Conservation (phyloP, 2,329 filamentous ascomycete genomes). For the Decorospora gaudefroyi region DNA sequence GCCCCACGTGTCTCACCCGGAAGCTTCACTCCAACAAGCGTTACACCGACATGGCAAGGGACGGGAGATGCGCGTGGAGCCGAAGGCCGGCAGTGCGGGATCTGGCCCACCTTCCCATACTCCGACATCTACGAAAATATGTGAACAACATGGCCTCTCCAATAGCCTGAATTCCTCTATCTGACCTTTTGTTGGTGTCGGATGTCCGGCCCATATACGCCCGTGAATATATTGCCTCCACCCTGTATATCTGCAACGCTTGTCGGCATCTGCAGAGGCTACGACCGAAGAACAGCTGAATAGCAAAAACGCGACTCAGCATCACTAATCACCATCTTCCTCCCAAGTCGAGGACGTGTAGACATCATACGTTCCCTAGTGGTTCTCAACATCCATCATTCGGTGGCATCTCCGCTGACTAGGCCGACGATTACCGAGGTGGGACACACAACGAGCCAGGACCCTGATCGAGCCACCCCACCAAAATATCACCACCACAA, state of each 20-base stretch:
- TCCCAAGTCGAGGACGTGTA: too few relatives aligned
- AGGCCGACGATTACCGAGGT: too few relatives aligned
- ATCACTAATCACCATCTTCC: too few relatives aligned
- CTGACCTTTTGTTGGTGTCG: neutral
- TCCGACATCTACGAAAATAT: slow-evolving; percentile 18
- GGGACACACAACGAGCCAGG: too few relatives aligned
- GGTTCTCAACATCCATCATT: neutral
- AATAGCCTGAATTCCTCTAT: slow-evolving; percentile 1
- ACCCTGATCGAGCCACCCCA: too few relatives aligned
- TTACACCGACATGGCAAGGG: slow-evolving; percentile 22
- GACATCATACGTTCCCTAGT: neutral
- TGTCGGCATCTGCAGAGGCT: neutral
- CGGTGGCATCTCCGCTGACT: neutral
- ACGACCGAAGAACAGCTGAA: neutral
- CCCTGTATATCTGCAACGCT: neutral
- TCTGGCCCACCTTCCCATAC: slow-evolving; percentile 12
- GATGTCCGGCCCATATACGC: neutral
- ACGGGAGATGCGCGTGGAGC: slow-evolving; percentile 26
- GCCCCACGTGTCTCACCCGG: slow-evolving; percentile 1
- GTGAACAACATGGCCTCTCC: neutral
- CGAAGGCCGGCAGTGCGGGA: slow-evolving; percentile 28
- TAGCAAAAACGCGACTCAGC: neutral
- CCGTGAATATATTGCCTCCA: neutral
- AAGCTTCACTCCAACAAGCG: neutral
- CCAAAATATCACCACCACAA: too few relatives aligned